Conservation (phyloP, 805 yeast genomes). For the Sugiyamaella floridensis region DNA sequence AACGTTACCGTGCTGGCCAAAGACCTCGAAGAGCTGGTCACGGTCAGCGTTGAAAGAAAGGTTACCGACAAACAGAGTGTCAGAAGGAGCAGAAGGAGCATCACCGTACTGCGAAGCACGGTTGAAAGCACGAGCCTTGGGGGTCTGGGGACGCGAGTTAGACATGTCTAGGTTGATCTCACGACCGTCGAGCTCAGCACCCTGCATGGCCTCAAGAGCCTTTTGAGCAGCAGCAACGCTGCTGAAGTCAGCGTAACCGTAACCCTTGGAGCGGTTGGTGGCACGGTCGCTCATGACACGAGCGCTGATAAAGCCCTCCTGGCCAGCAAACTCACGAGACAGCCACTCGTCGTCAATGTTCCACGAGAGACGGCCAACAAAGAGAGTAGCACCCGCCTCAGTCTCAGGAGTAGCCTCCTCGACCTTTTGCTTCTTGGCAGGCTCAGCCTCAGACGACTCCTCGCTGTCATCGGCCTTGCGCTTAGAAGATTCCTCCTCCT, state of each 20-base stretch:
- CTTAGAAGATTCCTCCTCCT: constrained; percentile 24
- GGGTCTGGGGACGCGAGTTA: constrained; percentile 65
- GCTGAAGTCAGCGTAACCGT: constrained; percentile 88
- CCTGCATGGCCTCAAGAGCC: constrained; percentile 80
- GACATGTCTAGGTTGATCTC: constrained; percentile 91
- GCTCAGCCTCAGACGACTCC: constrained; percentile 33
- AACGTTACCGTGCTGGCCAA: constrained; percentile 73
- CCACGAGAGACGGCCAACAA: constrained; percentile 98
- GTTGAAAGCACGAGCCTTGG: constrained; percentile 49
- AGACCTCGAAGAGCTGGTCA: constrained; percentile 66
- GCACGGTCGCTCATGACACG: constrained; percentile 92
- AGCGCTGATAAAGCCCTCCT: constrained; percentile 79
- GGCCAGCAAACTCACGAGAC: constrained; percentile 62
- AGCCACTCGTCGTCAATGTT: constrained; percentile 94
- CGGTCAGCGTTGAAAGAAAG: constrained; percentile 84
- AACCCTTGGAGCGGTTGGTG: constrained; percentile 91
- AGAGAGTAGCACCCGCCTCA: constrained; percentile 64
- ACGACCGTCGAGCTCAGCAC: constrained; percentile 94
- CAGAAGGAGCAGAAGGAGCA: constrained; percentile 84
- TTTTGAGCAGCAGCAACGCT: constrained; percentile 70
- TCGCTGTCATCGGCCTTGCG: constrained; percentile 34
- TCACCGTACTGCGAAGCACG: constrained; percentile 92
- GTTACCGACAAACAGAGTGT: constrained; percentile 94
- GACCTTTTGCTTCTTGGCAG: constrained; percentile 46
- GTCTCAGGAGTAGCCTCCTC: constrained; percentile 36